Evolutionary conservation across 148 eudicot species (phyloP).

Genomic region (Arbutus unedo): DNA sequence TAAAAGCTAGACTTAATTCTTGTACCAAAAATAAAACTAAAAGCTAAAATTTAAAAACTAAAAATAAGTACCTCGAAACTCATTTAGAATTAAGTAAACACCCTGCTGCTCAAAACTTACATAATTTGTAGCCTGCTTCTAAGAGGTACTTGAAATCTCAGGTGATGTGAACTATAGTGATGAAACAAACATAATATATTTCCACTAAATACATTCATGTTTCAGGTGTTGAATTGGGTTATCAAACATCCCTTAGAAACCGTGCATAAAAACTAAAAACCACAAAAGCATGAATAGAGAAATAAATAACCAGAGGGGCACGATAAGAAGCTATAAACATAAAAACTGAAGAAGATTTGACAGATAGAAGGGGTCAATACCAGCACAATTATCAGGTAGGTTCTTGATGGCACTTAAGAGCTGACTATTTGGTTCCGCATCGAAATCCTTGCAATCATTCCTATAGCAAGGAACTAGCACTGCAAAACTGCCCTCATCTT

Average conservation of each 20-base stretch:
- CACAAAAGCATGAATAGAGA: not conserved
- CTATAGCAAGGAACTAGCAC: constrained; percentile 90
- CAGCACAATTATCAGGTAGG: constrained; percentile 50
- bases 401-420: constrained; percentile 47
- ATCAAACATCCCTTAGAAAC: not conserved
- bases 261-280: not conserved
- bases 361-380: constrained; percentile 30
- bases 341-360: not conserved
- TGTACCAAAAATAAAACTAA: not conserved
- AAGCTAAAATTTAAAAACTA: not conserved
- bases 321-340: not conserved
- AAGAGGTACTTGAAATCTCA: not conserved
- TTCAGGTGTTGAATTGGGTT: not conserved
- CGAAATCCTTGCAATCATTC: constrained; percentile 30
- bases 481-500: constrained; percentile 86
- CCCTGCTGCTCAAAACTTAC: not conserved
- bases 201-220: not conserved
- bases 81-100: not conserved
- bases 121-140: not conserved
- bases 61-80: not conserved
- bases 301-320: not conserved
- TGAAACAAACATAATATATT: not conserved
- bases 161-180: not conserved
- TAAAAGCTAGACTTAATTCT: not conserved
- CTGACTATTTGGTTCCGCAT: constrained; percentile 36